Evolutionary conservation across 1,139 yeast genomes (phyloP), one percentile per base, ranked within the genome.

Genomic region (Debaryomyces singareniensis): DNA sequence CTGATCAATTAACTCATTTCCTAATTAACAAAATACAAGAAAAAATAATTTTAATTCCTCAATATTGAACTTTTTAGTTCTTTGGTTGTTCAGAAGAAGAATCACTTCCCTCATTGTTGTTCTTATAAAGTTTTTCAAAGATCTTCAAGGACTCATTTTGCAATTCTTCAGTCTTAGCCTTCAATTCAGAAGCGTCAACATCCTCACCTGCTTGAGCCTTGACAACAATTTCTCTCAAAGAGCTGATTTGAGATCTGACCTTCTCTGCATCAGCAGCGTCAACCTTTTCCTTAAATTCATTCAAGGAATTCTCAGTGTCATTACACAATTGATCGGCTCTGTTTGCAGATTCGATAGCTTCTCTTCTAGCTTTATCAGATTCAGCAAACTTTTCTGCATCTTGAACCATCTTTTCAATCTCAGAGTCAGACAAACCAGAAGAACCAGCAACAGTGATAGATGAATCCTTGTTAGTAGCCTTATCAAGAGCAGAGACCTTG

Each of bases 401-500:
- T 68, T 75, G 81, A 46, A 91, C 95, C 97, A 91, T 91, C 75
- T 85, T 83, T 73, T 89, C 96, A 54, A 91, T 91, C 72, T 91
- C 98, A 44, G 91, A 57, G 54, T 91, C 97, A 46, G 95, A 82
- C 53, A 91, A 75, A 68, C 98, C 98, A 35, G 97, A 89, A 35
- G 96, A 85, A 45, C 96, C 97, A 44, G 97, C 97, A 61, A 91
- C 97, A 40, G 97, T 89, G 71, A 91, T 89, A 44, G 96, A 86
- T 52, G 96, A 95, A 61, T 91, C 97, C 79, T 89, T 87, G 78
- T 86, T 86, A 49, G 96, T 82, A 47, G 96, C 96, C 78, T 89
- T 89, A 70, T 91, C 98, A 68, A 89, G 84, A 44, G 97, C 98
- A 61, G 94, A 83, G 46, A 91, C 98, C 75, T 91, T 91, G 73